Evolutionary conservation across 2,329 filamentous ascomycete genomes (phyloP).

Genomic region (Dryadomyces sulphureus): DNA sequence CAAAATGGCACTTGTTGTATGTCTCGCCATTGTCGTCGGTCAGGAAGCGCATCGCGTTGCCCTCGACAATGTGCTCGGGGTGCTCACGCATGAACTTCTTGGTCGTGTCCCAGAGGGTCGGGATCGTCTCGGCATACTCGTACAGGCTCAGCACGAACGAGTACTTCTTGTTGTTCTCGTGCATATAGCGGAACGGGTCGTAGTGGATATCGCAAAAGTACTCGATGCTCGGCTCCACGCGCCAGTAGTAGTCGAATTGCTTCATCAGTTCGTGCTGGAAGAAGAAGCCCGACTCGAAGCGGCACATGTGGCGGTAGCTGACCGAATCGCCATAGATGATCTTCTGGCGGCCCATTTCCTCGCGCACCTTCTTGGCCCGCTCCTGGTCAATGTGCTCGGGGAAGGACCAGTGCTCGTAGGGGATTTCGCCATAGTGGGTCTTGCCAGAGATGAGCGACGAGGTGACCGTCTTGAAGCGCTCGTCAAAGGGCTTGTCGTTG

Average conservation of each 20-base stretch:
- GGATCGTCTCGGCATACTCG: conserved; percentile 93
- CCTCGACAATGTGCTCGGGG: conserved; percentile 72
- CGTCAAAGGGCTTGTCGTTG: conserved; percentile 90
- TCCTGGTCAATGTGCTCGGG: conserved; percentile 92
- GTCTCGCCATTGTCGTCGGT: conserved; percentile 82
- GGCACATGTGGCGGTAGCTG: conserved; percentile 98
- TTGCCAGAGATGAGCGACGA: conserved; percentile 80
- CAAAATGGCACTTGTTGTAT: conserved; percentile 97
- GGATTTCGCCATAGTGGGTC: conserved; percentile 80
- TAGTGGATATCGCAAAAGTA: conserved; percentile 92
- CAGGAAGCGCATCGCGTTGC: conserved; percentile 81
- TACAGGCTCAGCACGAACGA: conserved; percentile 91
- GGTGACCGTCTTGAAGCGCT: conserved; percentile 86
- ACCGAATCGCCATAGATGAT: conserved; percentile 97
- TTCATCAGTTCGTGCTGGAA: conserved; percentile 88
- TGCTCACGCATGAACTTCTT: conserved; percentile 88
- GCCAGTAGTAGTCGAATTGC: conserved; percentile 99
- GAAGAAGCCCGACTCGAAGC: conserved; percentile 98
- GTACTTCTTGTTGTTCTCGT: conserved; percentile 95
- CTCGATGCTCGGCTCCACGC: conserved; percentile 92
- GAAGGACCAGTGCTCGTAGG: conserved; percentile 92
- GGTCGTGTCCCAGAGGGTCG: conserved; percentile 85
- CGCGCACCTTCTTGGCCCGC: conserved; percentile 74
- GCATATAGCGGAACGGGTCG: conserved; percentile 94
- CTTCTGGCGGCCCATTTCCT: conserved; percentile 87